Evolutionary conservation across 495 filamentous ascomycete genomes (phyloP), one percentile per base, ranked within the genome.

Genomic region (Penicillium roqueforti): DNA sequence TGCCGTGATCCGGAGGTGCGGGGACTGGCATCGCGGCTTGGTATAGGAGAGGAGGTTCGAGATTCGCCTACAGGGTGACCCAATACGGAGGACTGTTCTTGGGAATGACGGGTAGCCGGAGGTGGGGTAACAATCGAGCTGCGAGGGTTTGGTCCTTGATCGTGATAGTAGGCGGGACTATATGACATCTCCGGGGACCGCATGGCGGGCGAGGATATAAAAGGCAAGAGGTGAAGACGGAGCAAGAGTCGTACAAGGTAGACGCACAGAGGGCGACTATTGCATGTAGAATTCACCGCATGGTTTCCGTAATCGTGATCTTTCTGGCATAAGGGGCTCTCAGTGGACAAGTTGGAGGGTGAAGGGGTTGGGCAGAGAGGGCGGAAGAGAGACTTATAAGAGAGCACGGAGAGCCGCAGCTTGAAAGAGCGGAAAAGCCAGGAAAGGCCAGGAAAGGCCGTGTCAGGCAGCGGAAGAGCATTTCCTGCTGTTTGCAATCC

Each of bases 141-240:
- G 51, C 50, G 59, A 31, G 63, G 59, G 47, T 61, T 55, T 36
- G 58, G 56, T 47, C 51, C 65, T 47, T 67, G 59, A 25, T 67
- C 63, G 43, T 74, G 69, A 53, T 67, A 65, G 36, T 72, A 72
- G 59, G 68, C 69, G 58, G 70, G 63, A 54, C 62, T 70, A 66
- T 72, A 67, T 60, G 72, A 66, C 72, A 74, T 75, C 61, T 70
- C 70, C 56, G 69, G 69, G 40, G 62, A 63, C 58, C 57, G 61
- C 70, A 75, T 73, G 60, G 59, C 51, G 45, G 53, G 57, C 50
- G 40, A 57, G 51, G 39, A 40, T 52, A 38, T 22, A 29, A 51
- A 42, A 37, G 42, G 42, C 34, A 44, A 34, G 38, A 52, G 46
- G 49, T 47, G 56, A 55, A 45, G 32, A 46, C 49, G 57, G 58